phyloP scores from a whole-genome alignment of 768 basidiomycete species.

The Amyloporia xantha region DNA sequence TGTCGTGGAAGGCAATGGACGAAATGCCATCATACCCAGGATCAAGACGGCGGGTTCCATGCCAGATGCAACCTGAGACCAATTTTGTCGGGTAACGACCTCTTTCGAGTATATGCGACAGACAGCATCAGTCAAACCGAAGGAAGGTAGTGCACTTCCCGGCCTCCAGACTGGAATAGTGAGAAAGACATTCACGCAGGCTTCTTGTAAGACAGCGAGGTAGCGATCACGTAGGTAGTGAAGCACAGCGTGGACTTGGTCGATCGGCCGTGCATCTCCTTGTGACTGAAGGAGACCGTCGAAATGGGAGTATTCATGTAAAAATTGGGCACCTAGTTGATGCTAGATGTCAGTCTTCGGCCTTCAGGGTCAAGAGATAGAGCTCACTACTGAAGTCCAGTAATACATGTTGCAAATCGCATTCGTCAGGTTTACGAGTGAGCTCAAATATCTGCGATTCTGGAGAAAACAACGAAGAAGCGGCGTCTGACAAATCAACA shows the following conservation, averaged over 20 bases:
- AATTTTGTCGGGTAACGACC: conserved; percentile 8
- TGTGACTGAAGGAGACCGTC: conserved; percentile 11
- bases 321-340: conserved; percentile 12
- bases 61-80: not conserved
- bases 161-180: conserved; percentile 17
- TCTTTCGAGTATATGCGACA: conserved; percentile 14
- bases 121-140: conserved; percentile 9
- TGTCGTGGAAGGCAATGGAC: conserved; percentile 4
- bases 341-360: not conserved
- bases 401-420: conserved; percentile 17
- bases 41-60: conserved; percentile 17
- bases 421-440: conserved; percentile 5
- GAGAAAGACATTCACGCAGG: conserved; percentile 18
- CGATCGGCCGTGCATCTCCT: conserved; percentile 7
- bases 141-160: not conserved
- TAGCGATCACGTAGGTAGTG: conserved; percentile 18
- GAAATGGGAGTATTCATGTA: conserved; percentile 20
- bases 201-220: conserved; percentile 10
- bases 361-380: not conserved
- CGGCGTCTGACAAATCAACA: not conserved
- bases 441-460: conserved; percentile 11
- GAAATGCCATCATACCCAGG: conserved; percentile 16
- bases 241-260: conserved; percentile 17
- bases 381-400: conserved; percentile 18
- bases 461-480: conserved; percentile 3